Percentiles rank a stretch among this genome's conserved stretches.
Evolutionary conservation across 192 early-diverging fungal genomes (phyloP).

Genomic region (Linnemannia elongata): DNA sequence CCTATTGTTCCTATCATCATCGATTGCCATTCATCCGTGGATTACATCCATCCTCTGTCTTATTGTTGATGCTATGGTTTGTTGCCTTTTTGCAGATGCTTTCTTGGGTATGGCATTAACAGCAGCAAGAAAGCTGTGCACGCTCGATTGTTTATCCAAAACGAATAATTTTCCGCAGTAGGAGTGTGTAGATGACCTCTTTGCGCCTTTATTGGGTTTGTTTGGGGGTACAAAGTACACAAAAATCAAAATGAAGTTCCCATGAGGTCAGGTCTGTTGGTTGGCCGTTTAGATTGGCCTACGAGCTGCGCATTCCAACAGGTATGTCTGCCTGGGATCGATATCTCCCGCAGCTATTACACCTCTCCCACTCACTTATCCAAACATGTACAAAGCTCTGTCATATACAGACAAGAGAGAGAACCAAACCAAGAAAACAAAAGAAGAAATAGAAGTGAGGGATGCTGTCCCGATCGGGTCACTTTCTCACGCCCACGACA

Average conservation of each 20-base stretch:
- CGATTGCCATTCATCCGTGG: neutral
- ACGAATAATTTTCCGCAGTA: neutral
- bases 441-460: neutral
- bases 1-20: neutral
- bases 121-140: too few relatives aligned
- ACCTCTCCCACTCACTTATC: neutral
- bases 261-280: neutral
- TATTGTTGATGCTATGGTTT: too few relatives aligned
- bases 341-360: neutral
- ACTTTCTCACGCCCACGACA: slow-evolving; percentile 2
- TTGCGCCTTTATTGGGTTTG: neutral
- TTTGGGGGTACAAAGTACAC: neutral
- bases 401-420: neutral
- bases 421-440: neutral
- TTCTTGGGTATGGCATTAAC: too few relatives aligned
- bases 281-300: neutral
- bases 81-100: too few relatives aligned
- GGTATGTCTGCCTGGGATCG: neutral
- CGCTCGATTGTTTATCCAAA: neutral
- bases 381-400: neutral
- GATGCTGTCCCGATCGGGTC: slow-evolving; percentile 8
- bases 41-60: neutral
- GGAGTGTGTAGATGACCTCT: neutral
- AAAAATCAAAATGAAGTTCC: neutral
- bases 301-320: neutral